Base-by-base conservation (phyloP, 805 yeast species). In the Saturnispora zaruensis region DNA sequence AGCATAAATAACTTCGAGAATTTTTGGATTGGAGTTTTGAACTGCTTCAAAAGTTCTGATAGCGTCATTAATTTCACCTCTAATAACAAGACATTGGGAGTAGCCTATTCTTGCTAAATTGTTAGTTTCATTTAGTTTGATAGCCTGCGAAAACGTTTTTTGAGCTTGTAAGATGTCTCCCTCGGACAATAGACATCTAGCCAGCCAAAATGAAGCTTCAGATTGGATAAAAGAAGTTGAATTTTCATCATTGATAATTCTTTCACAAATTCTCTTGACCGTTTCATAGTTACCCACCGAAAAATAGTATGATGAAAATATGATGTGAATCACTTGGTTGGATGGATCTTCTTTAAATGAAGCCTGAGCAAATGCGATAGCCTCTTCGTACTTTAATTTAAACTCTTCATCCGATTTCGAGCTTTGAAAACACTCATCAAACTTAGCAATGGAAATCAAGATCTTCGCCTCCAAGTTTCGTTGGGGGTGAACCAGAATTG, bases 141-240 rank as follows among this genome's bases (percentile, higher is more conserved):
- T 74, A 5, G 97, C 79, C 51, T 80, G 87, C 54, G 82, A 82
- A 64, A 87, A 91, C 58, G 74, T 70, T 49, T 75, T 76, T 58
- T 87, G 86, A 0, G 98, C 83, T 52, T 76, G 76, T n/a, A 78
- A 76, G 59, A 72, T 79, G 58, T 89, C 87, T 1, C 70, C 67
- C 25, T 74, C 63, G 6, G 72, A 73, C 57, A 82, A 90, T 45
- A 78, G 72, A 16, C 85, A 82, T 64, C 98, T 77, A 3, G 88
- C 99, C 50, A 82, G 72, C 98, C 97, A 93, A 58, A 86, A 86
- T 45, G 76, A 66, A 2, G 87, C 81, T 54, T 84, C 90, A 30
- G 85, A 76, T 21, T 71, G 59, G 2, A 81, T 63, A 23, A 67
- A 65, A 3, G 72, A 51, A 0, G 79, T 67, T 21, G 67, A 59